phyloP scores from a whole-genome alignment of 208 protist genomes.

The Strigomonas culicis region DNA sequence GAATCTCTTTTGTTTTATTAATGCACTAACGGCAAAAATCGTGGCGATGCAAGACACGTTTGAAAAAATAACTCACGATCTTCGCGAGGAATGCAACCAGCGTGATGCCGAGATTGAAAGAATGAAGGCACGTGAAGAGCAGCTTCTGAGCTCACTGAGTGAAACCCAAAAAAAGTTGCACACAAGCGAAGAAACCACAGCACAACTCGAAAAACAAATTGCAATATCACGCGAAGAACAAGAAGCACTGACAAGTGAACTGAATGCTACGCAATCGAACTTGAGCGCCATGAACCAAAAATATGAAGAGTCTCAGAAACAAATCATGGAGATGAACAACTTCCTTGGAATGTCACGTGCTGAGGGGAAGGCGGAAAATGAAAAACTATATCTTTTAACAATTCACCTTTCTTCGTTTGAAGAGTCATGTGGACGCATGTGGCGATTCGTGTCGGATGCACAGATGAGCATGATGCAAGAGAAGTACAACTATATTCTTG shows the following conservation, averaged over 20 bases:
- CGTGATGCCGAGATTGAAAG: too few species aligned
- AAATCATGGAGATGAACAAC: neutral
- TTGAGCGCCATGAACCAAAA: neutral
- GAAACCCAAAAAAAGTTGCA: constrained; percentile 1
- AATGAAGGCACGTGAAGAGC: too few species aligned
- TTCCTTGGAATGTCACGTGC: neutral
- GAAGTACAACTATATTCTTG: neutral
- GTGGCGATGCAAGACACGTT: neutral
- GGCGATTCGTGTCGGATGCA: neutral
- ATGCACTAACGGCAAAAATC: neutral
- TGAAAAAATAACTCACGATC: constrained; percentile 3
- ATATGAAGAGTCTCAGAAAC: constrained; percentile 1
- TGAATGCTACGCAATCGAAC: neutral
- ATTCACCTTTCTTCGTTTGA: neutral
- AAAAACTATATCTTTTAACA: neutral
- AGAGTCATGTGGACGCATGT: neutral
- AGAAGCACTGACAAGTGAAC: neutral
- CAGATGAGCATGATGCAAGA: neutral
- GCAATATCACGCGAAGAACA: neutral
- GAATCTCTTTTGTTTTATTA: neutral
- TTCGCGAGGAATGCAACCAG: too few species aligned
- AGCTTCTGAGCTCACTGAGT: neutral
- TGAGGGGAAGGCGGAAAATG: neutral
- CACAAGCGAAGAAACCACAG: too few species aligned
- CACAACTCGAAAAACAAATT: neutral